phyloP scores from a whole-genome alignment of 352 stramenopile species.

The Phytophthora chlamydospora region DNA sequence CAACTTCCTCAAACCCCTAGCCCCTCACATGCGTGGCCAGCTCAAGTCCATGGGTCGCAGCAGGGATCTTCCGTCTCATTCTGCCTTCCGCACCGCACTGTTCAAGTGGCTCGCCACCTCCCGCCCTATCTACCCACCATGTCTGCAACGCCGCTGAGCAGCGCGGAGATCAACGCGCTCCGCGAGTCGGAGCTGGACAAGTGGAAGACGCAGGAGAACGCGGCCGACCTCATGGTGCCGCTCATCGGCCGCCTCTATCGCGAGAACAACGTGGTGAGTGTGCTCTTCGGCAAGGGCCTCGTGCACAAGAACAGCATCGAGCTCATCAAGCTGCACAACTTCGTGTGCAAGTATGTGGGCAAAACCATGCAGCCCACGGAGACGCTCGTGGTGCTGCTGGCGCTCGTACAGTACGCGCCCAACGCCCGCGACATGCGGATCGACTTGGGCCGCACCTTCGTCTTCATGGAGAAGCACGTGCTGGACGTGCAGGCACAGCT shows the following conservation, averaged over 20 bases:
- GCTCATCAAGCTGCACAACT: slow-evolving; percentile 83
- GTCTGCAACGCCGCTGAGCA: slow-evolving; percentile 43
- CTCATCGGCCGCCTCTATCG: slow-evolving; percentile 85
- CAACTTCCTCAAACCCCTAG: background rate
- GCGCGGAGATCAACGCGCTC: slow-evolving; percentile 57
- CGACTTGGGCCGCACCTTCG: slow-evolving; percentile 76
- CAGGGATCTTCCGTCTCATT: slow-evolving; percentile 20
- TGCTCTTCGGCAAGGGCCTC: slow-evolving; percentile 84
- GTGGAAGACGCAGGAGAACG: slow-evolving; percentile 83
- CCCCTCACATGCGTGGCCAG: slow-evolving; percentile 15
- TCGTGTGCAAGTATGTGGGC: slow-evolving; percentile 87
- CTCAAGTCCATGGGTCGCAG: background rate
- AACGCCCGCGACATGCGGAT: slow-evolving; percentile 76
- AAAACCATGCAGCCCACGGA: slow-evolving; percentile 76
- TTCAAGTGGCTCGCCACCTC: slow-evolving; percentile 10
- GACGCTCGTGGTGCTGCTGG: slow-evolving; percentile 75
- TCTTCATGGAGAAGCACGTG: slow-evolving; percentile 69
- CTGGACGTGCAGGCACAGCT: slow-evolving; percentile 48
- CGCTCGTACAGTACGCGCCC: slow-evolving; percentile 61
- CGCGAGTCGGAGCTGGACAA: slow-evolving; percentile 68
- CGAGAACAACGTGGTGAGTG: slow-evolving; percentile 81
- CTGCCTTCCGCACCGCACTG: slow-evolving; percentile 16
- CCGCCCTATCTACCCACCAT: slow-evolving; percentile 28
- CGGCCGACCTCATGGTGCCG: slow-evolving; percentile 85
- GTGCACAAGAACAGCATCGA: slow-evolving; percentile 89